A percentile compares a stretch with the other conserved stretches of the same genome.
Conservation (phyloP, 2,329 filamentous ascomycete genomes). For the Dactylellina drechsleri region DNA sequence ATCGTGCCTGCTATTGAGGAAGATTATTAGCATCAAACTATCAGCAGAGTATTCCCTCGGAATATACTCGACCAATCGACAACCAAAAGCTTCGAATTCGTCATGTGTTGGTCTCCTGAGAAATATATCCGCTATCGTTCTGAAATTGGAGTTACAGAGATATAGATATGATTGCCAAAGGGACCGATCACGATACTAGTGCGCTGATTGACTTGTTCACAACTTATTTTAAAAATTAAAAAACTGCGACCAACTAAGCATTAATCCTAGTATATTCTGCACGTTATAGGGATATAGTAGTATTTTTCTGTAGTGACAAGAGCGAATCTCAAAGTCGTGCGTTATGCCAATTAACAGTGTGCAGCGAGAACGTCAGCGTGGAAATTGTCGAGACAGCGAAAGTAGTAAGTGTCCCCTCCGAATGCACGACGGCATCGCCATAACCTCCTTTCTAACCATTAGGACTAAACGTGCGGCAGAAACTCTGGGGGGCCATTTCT, state of each 20-base stretch:
- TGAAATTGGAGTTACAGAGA: constrained; percentile 7
- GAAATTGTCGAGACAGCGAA: neutral
- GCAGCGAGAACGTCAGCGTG: neutral
- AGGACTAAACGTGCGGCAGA: neutral
- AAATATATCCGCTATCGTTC: constrained; percentile 7
- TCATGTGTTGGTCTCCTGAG: neutral
- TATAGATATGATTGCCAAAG: no score
- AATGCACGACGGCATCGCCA: constrained; percentile 8
- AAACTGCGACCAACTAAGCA: no score
- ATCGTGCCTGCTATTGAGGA: neutral
- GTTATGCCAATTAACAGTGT: neutral
- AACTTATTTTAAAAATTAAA: no score
- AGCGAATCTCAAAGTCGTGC: no score
- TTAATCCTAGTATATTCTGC: constrained; percentile 5
- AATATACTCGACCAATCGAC: constrained; percentile 5
- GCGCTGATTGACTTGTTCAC: neutral
- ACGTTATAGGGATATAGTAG: neutral
- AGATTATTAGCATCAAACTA: neutral
- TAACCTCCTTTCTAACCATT: neutral
- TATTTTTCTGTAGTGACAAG: no score
- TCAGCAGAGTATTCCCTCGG: neutral
- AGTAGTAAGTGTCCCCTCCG: neutral
- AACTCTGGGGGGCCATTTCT: neutral
- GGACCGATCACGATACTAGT: no score
- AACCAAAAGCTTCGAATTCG: neutral